Evolutionary conservation across 768 basidiomycete genomes (phyloP).

Genomic region (Termitomyces sp.): DNA sequence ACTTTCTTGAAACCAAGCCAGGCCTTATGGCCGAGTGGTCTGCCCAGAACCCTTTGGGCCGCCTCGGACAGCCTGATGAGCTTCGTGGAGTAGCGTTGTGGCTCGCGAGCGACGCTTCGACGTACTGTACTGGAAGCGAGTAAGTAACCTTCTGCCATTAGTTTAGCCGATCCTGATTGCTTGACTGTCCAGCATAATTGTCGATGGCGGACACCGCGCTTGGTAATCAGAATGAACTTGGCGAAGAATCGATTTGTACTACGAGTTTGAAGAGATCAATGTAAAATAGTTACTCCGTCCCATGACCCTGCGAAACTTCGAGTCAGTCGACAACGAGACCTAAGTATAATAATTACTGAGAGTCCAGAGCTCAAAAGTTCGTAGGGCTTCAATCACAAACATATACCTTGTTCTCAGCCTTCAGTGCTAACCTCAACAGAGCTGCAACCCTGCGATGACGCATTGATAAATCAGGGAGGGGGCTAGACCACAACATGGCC

Average conservation of each 20-base stretch:
- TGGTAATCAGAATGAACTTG: slow-evolving; percentile 6
- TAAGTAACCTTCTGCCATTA: slow-evolving; percentile 16
- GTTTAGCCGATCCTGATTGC: not conserved
- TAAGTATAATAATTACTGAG: no score
- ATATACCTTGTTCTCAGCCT: no score
- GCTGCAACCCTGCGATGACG: no score
- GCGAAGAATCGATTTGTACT: not conserved
- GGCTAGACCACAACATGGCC: no score
- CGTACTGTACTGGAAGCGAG: slow-evolving; percentile 72
- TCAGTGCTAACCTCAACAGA: no score
- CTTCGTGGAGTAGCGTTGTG: slow-evolving; percentile 41
- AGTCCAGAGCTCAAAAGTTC: no score
- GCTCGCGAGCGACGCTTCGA: slow-evolving; percentile 65
- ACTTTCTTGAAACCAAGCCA: slow-evolving; percentile 49
- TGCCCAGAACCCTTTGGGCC: slow-evolving; percentile 53
- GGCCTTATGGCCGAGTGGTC: slow-evolving; percentile 52
- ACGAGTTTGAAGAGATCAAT: no score
- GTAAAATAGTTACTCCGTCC: no score
- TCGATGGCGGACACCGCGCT: slow-evolving; percentile 17
- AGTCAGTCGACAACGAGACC: no score
- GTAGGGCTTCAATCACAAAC: no score
- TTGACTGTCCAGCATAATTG: slow-evolving; percentile 12
- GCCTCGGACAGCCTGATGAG: slow-evolving; percentile 64
- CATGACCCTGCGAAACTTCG: no score
- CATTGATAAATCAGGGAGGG: no score